A percentile compares a stretch with the other conserved stretches of the same genome.
These are phyloP conservation scores for Fremontodendron californicum DNA, from an alignment of 345 rosid species.

Conservation along the genomic window DNA sequence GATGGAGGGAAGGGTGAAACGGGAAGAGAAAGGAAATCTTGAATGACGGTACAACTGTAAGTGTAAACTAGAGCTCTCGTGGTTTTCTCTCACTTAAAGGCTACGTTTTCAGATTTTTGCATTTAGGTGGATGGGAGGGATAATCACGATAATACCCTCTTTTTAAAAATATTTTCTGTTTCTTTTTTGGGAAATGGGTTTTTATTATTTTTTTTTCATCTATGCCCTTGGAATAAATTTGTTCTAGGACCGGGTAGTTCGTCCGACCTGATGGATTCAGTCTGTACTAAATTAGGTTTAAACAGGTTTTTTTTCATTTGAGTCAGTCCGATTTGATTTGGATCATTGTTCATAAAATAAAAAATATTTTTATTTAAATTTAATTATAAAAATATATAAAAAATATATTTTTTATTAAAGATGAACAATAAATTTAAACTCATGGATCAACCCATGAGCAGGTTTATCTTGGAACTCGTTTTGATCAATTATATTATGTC, in stretches of 20 bases:
- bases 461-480: too few relatives aligned
- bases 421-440: too few relatives aligned
- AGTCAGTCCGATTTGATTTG: too few relatives aligned
- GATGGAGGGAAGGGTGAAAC: constrained; percentile 12
- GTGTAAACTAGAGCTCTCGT: constrained; percentile 9
- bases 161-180: background rate
- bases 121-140: constrained; percentile 16
- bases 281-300: too few relatives aligned
- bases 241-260: too few relatives aligned
- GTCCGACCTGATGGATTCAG: background rate
- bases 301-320: background rate
- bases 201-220: background rate
- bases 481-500: too few relatives aligned
- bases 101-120: constrained; percentile 29
- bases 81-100: constrained; percentile 31
- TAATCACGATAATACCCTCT: constrained; percentile 27
- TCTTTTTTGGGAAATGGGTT: background rate
- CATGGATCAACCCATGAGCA: too few relatives aligned
- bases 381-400: too few relatives aligned
- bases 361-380: too few relatives aligned
- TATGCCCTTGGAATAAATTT: background rate
- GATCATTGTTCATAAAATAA: too few relatives aligned
- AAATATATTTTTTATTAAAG: too few relatives aligned
- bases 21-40: constrained; percentile 20
- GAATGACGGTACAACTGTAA: constrained; percentile 27